Percentiles rank a stretch among this genome's conserved stretches.
Evolutionary conservation across 2,329 filamentous ascomycete genomes (phyloP).

Genomic region (Ustilaginoidea virens): DNA sequence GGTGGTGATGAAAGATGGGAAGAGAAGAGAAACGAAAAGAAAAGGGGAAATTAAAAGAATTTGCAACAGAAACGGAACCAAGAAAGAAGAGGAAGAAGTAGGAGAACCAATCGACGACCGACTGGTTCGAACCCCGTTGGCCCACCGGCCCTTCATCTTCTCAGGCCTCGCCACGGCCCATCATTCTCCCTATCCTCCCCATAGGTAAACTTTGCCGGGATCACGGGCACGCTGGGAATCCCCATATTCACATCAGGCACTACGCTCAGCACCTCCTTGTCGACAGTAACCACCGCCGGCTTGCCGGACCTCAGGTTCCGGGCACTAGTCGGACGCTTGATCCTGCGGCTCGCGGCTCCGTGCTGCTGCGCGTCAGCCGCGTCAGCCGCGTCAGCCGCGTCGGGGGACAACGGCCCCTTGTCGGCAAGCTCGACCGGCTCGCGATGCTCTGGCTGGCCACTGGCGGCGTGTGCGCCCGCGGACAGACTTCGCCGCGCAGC

Average conservation of each 20-base stretch:
- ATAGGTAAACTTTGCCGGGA: constrained; percentile 26
- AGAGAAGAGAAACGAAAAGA: too few relatives aligned
- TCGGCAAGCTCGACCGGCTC: constrained; percentile 13
- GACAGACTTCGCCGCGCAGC: constrained; percentile 1
- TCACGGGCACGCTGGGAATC: constrained; percentile 27
- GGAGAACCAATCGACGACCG: too few relatives aligned
- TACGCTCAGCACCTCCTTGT: constrained; percentile 19
- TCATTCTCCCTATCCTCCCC: constrained; percentile 19
- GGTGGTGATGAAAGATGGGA: too few relatives aligned
- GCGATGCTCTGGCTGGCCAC: background rate
- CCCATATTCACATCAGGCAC: constrained; percentile 31
- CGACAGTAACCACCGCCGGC: background rate
- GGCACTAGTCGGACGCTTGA: constrained; percentile 3
- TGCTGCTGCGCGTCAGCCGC: too few relatives aligned
- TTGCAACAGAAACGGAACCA: too few relatives aligned
- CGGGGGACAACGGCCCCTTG: constrained; percentile 8
- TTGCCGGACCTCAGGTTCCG: constrained; percentile 1
- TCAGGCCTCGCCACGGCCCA: constrained; percentile 15
- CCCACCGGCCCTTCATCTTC: too few relatives aligned
- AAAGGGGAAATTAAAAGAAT: too few relatives aligned
- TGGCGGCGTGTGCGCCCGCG: background rate
- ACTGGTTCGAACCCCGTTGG: too few relatives aligned
- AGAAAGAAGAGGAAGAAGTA: too few relatives aligned
- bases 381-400: too few relatives aligned
- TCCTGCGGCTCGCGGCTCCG: background rate